Base-by-base conservation (phyloP, 2,329 filamentous ascomycete species). In the Hymenoscyphus scutula region DNA sequence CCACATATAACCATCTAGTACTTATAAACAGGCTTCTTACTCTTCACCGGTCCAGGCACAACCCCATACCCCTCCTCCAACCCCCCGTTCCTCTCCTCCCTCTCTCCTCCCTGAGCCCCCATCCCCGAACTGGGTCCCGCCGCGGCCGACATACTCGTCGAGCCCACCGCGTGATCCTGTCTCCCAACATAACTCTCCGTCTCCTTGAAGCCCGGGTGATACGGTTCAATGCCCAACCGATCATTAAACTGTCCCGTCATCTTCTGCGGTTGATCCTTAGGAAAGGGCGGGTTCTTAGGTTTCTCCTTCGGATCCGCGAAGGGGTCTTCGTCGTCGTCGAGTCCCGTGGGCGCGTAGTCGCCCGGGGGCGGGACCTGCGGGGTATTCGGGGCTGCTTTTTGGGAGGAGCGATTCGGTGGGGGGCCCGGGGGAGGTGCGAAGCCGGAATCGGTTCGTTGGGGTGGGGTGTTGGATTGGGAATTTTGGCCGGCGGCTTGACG, bases 401-500 rank as follows among this genome's bases (percentile, higher is more conserved):
- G 29, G 61, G 63, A 29, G 58, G 56, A 10, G 54, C 55, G 23
- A 54, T 56, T 34, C 30, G 56, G 32, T 53, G 41, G 30, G 19
- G 51, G 55, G 8, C 61, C 66, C 32, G 65, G 64, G 3, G 67
- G 70, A 29, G 69, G 58, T 34, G 62, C 63, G 41, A 67, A 70
- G 5, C 63, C 68, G 1, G 63, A 62, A 15, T 62, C 65, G 17
- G 65, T 67, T 48, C 64, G 65, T 34, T 63, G 17, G 58, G 71
- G 68, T 38, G 69, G 70, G 37, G 68, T 67, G 27, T 51, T 27
- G 32, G 58, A 54, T 53, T 65, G 64, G 38, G 63, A 68, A 61
- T 73, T 75, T 5, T 79, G 54, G 11, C 82, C 82, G 4, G 83
- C 74, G 41, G 81, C 78, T 71, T 87, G 88, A 65, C 82, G 79